These are phyloP conservation scores for Boletus subparvulus DNA, from an alignment of 768 basidiomycete genomes.

Conservation along the genomic window DNA sequence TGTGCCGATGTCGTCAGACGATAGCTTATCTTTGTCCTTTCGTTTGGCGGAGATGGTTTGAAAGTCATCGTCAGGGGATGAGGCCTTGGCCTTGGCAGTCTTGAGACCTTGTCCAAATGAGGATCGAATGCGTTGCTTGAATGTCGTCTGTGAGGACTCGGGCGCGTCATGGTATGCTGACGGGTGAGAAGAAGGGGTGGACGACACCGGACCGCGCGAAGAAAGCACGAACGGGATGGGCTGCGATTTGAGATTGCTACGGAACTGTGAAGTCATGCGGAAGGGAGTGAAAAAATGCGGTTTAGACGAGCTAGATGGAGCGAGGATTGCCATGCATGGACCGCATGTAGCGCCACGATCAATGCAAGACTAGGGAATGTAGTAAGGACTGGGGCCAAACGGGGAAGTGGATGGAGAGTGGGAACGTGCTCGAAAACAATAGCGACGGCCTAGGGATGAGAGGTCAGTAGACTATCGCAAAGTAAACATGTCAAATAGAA, in stretches of 20 bases:
- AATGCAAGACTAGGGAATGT: conserved; percentile 10
- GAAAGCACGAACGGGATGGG: conserved; percentile 40
- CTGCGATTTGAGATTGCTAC: conserved; percentile 33
- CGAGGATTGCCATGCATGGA: conserved; percentile 46
- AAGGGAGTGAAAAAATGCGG: conserved; percentile 43
- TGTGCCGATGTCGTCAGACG: conserved; percentile 32
- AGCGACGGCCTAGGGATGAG: conserved; percentile 7
- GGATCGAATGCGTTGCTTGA: conserved; percentile 59
- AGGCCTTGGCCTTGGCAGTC: conserved; percentile 48
- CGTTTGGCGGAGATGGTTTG: conserved; percentile 45
- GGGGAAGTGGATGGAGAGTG: conserved; percentile 7
- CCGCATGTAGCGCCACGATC: conserved; percentile 32
- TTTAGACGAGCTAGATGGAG: conserved; percentile 39
- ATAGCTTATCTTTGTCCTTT: conserved; percentile 41
- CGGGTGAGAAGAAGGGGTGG: conserved; percentile 34
- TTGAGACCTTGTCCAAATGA: conserved; percentile 67
- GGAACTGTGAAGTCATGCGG: conserved; percentile 46
- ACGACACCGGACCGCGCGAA: conserved; percentile 40
- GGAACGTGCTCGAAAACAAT: conserved; percentile 23
- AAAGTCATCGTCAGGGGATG: conserved; percentile 40
- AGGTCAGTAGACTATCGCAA: conserved; percentile 17
- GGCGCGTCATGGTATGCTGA: conserved; percentile 30
- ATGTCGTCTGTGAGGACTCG: conserved; percentile 49
- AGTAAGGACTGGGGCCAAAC: conserved; percentile 12
- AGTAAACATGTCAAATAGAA: conserved; percentile 10